These are phyloP conservation scores for Acorus calamus DNA, from an alignment of 106 monocot species.

Conservation along the genomic window DNA sequence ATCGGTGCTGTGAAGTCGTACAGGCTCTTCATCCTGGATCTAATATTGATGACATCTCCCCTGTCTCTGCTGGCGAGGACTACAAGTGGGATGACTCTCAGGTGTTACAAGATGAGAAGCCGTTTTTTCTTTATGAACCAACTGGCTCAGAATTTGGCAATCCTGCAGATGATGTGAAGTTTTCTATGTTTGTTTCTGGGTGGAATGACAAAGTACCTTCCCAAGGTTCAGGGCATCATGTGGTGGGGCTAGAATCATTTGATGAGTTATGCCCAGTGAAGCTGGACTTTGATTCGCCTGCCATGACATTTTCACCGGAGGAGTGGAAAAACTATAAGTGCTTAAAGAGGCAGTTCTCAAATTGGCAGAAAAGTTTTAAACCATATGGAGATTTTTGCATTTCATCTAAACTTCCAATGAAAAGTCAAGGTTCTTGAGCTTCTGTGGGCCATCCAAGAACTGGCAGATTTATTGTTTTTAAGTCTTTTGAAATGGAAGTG, in stretches of 20 bases:
- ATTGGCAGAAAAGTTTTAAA: conserved; percentile 46
- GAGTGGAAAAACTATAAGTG: conserved; percentile 38
- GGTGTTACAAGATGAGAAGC: conserved; percentile 20
- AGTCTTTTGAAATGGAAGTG: too few species aligned
- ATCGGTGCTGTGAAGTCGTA: conserved; percentile 12
- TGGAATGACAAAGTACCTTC: conserved; percentile 7
- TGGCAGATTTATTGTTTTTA: too few species aligned
- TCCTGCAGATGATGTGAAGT: conserved; percentile 30
- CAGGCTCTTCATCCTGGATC: conserved; percentile 18
- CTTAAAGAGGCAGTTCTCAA: conserved; percentile 37
- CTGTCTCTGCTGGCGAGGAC: conserved; percentile 34
- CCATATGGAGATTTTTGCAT: conserved; percentile 57
- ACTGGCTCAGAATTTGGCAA: neutral
- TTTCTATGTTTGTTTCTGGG: conserved; percentile 54
- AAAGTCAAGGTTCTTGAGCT: too few species aligned
- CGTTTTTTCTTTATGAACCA: conserved; percentile 47
- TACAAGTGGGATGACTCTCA: conserved; percentile 15
- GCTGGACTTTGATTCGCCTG: conserved; percentile 36
- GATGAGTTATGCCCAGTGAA: conserved; percentile 37
- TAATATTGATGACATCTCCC: conserved; percentile 19
- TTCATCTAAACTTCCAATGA: conserved; percentile 21
- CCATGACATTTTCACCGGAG: conserved; percentile 13
- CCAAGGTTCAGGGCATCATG: conserved; percentile 9
- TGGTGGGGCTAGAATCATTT: conserved; percentile 19
- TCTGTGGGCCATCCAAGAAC: too few species aligned